Conservation (phyloP, 78 protist species). For the Goniomonas avonlea region DNA sequence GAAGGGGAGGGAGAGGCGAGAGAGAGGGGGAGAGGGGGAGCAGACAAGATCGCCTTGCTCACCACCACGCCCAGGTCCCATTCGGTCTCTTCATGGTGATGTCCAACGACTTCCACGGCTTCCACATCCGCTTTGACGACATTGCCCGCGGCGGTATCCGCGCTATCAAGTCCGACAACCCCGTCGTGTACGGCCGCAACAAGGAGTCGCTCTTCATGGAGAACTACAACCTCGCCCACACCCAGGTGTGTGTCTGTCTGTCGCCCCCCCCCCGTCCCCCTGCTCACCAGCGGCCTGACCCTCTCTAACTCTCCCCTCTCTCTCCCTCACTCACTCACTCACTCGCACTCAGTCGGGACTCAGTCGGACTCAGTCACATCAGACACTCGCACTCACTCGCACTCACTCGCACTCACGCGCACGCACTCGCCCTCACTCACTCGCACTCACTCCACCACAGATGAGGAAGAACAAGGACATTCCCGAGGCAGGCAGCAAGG, state of each 20-base stretch:
- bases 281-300: background rate
- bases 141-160: slow-evolving; percentile 84
- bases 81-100: slow-evolving; percentile 64
- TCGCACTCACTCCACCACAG: too few relatives aligned
- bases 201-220: slow-evolving; percentile 52
- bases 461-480: slow-evolving; percentile 81
- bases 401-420: too few relatives aligned
- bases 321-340: too few relatives aligned
- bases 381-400: too few relatives aligned
- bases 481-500: slow-evolving; percentile 83
- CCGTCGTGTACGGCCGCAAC: slow-evolving; percentile 48
- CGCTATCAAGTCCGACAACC: slow-evolving; percentile 45
- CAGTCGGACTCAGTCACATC: too few relatives aligned
- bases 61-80: slow-evolving; percentile 48
- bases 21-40: too few relatives aligned
- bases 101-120: slow-evolving; percentile 71
- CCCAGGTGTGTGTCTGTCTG: slow-evolving; percentile 44
- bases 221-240: slow-evolving; percentile 72
- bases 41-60: background rate
- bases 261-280: background rate
- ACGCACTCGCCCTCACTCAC: too few relatives aligned
- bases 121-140: slow-evolving; percentile 72
- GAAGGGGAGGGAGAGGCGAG: too few relatives aligned
- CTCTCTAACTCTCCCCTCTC: too few relatives aligned
- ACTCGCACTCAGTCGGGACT: too few relatives aligned